A percentile compares a stretch with the other conserved stretches of the same genome.
These are phyloP conservation scores for Nakazawaea molendinolei DNA, from an alignment of 805 yeast species.

Conservation along the genomic window DNA sequence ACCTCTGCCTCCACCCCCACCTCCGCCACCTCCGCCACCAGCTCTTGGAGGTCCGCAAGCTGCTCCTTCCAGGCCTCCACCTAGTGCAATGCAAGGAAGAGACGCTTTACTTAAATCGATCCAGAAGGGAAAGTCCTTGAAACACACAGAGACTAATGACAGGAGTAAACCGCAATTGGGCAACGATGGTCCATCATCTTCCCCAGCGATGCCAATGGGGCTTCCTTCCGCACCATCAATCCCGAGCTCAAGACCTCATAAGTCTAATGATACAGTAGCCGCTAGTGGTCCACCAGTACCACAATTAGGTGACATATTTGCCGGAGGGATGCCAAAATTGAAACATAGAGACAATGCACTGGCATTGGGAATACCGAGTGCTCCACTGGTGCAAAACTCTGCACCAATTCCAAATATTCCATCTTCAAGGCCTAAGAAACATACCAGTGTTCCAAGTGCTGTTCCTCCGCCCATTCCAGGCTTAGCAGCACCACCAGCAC, in stretches of 20 bases:
- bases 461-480: conserved; percentile 24
- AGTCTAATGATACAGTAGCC: conserved; percentile 13
- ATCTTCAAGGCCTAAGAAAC: conserved; percentile 16
- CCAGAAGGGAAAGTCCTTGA: conserved; percentile 57
- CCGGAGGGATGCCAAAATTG: conserved; percentile 76
- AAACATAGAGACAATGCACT: conserved; percentile 36
- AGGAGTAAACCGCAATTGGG: conserved; percentile 55
- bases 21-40: conserved; percentile 56
- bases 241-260: conserved; percentile 14
- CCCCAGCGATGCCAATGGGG: conserved; percentile 12
- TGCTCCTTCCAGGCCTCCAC: conserved; percentile 24
- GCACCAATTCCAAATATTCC: conserved; percentile 12
- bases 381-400: conserved; percentile 24
- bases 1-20: conserved; percentile 49
- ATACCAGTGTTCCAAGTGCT: conserved; percentile 22
- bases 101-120: conserved; percentile 74
- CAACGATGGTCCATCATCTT: conserved; percentile 22
- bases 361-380: conserved; percentile 34
- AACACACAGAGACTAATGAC: conserved; percentile 59
- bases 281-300: conserved; percentile 32
- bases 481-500: conserved; percentile 15
- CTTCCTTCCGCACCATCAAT: conserved; percentile 21
- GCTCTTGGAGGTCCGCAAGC: conserved; percentile 28
- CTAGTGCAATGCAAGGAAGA: conserved; percentile 28
- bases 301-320: conserved; percentile 61